Conservation (phyloP, 768 basidiomycete genomes). For the Tephrocybe sp. region DNA sequence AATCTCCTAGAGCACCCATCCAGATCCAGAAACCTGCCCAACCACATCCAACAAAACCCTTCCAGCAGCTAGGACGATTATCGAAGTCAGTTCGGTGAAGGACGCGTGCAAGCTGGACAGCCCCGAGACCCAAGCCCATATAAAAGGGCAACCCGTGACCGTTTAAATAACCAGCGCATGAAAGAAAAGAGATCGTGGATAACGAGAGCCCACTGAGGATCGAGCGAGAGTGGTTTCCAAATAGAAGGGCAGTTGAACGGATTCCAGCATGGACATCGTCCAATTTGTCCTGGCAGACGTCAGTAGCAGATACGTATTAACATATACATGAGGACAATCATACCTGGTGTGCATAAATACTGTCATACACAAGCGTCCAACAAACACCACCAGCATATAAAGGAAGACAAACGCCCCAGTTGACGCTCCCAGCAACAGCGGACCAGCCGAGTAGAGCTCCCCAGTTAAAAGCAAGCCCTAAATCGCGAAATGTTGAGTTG, state of each 20-base stretch:
- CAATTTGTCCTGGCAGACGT: slow-evolving; percentile 69
- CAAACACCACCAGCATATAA: slow-evolving; percentile 87
- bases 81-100: slow-evolving; percentile 77
- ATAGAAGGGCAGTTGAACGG: slow-evolving; percentile 91
- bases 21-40: slow-evolving; percentile 88
- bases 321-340: slow-evolving; percentile 6
- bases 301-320: background rate
- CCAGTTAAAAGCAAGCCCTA: slow-evolving; percentile 97
- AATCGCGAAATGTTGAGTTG: background rate
- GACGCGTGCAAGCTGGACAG: slow-evolving; percentile 76
- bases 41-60: slow-evolving; percentile 84
- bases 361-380: slow-evolving; percentile 98
- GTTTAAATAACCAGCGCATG: slow-evolving; percentile 81
- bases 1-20: slow-evolving; percentile 79
- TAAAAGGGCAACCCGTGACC: slow-evolving; percentile 79
- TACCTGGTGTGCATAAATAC: slow-evolving; percentile 97
- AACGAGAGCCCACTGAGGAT: slow-evolving; percentile 75
- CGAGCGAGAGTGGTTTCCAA: slow-evolving; percentile 72
- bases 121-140: slow-evolving; percentile 70
- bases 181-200: slow-evolving; percentile 70
- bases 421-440: slow-evolving; percentile 76
- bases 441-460: slow-evolving; percentile 96
- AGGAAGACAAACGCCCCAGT: slow-evolving; percentile 84
- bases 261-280: slow-evolving; percentile 90
- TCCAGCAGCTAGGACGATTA: slow-evolving; percentile 80